Evolutionary conservation across 208 protist genomes (phyloP).

Genomic region (Trypanosoma vivax): DNA sequence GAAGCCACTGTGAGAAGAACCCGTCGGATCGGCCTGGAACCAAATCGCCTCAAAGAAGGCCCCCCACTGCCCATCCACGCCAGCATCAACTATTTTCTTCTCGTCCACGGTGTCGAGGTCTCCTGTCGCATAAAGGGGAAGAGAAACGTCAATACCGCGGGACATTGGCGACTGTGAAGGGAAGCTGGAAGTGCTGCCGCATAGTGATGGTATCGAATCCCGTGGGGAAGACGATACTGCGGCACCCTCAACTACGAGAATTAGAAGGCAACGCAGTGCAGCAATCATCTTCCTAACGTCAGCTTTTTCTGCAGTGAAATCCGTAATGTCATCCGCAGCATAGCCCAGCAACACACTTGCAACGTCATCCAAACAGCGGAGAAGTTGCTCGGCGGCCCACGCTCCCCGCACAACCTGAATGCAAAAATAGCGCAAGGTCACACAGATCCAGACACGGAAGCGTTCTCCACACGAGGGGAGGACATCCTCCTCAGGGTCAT

Average conservation of each 20-base stretch:
- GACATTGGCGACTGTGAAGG: not conserved
- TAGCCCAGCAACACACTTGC: not conserved
- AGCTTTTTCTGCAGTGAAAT: constrained; percentile 1
- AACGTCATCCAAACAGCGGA: constrained; percentile 13
- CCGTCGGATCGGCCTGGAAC: constrained; percentile 59
- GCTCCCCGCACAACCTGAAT: constrained; percentile 9
- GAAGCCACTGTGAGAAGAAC: constrained; percentile 38
- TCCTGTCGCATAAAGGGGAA: constrained; percentile 1
- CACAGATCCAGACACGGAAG: constrained; percentile 10
- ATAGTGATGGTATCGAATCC: not conserved
- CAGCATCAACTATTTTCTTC: not conserved
- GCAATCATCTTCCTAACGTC: constrained; percentile 8
- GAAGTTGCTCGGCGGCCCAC: constrained; percentile 14
- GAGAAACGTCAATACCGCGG: constrained; percentile 3
- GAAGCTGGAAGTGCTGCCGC: not conserved
- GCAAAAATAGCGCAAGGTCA: constrained; percentile 17
- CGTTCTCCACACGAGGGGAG: not conserved
- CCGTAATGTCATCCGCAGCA: not conserved
- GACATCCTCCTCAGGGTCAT: not conserved
- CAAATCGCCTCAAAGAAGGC: constrained; percentile 62
- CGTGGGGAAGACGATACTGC: not conserved
- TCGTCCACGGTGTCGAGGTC: not conserved
- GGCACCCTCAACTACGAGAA: constrained; percentile 5
- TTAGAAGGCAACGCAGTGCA: constrained; percentile 14
- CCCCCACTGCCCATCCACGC: constrained; percentile 47